These are phyloP conservation scores for Termitomyces sp. DNA, from an alignment of 768 basidiomycete species.

Conservation along the genomic window DNA sequence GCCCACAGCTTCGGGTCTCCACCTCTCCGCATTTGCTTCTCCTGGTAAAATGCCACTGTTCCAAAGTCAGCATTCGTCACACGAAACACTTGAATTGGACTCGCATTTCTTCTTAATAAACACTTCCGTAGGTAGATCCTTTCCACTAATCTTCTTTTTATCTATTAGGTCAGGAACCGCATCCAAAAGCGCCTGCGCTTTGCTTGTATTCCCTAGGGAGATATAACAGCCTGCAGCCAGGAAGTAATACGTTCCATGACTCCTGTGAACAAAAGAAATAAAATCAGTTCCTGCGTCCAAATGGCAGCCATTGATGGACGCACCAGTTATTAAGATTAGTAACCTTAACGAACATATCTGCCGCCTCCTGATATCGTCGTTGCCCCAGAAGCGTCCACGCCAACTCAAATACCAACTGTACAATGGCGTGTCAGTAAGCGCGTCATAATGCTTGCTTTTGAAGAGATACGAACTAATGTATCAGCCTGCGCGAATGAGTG, in stretches of 20 bases:
- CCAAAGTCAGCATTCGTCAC: neutral
- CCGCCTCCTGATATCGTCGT: slow-evolving; percentile 60
- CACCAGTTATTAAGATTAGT: slow-evolving; percentile 67
- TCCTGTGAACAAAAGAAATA: slow-evolving; percentile 42
- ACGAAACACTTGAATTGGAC: slow-evolving; percentile 13
- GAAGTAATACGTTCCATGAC: slow-evolving; percentile 75
- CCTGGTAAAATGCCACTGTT: slow-evolving; percentile 68
- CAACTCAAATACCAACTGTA: slow-evolving; percentile 67
- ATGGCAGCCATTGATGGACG: slow-evolving; percentile 13
- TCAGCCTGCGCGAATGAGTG: slow-evolving; percentile 68
- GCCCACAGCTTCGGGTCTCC: slow-evolving; percentile 47
- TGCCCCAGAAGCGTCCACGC: slow-evolving; percentile 71
- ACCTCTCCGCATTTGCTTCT: slow-evolving; percentile 53
- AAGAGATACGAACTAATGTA: slow-evolving; percentile 44
- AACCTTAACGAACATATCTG: slow-evolving; percentile 58
- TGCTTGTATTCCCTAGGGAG: slow-evolving; percentile 45
- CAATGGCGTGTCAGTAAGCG: neutral
- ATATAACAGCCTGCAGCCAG: slow-evolving; percentile 72
- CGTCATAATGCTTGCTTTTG: neutral
- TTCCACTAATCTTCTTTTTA: slow-evolving; percentile 58
- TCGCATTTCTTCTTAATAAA: slow-evolving; percentile 73
- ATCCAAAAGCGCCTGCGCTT: slow-evolving; percentile 59
- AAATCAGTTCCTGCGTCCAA: neutral
- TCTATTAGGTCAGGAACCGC: slow-evolving; percentile 54
- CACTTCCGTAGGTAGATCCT: slow-evolving; percentile 68